These are phyloP conservation scores for Neoboletus brunneissimus DNA, from an alignment of 768 basidiomycete species.

Conservation along the genomic window DNA sequence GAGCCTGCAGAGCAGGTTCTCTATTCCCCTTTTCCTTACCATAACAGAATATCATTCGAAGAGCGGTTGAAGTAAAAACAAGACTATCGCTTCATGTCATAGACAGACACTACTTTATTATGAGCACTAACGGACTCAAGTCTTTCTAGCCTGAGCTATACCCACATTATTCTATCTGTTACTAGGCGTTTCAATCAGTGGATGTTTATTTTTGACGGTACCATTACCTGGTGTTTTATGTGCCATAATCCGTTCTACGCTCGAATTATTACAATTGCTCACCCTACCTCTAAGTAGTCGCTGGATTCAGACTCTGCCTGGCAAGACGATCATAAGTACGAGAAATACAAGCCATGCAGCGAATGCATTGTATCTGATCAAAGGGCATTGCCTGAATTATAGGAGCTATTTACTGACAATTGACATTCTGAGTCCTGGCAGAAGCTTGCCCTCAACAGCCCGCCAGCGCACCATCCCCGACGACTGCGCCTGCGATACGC, in stretches of 20 bases:
- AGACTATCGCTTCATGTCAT: constrained; percentile 16
- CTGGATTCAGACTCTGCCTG: no score
- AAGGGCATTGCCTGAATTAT: no score
- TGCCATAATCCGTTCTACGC: constrained; percentile 11
- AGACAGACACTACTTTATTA: constrained; percentile 17
- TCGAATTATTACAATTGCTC: neutral
- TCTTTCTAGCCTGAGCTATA: constrained; percentile 22
- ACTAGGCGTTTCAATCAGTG: constrained; percentile 1
- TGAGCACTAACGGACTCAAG: constrained; percentile 18
- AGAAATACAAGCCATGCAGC: no score
- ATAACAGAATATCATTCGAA: neutral
- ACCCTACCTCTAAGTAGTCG: no score
- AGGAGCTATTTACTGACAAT: no score
- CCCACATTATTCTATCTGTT: constrained; percentile 24
- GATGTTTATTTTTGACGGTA: constrained; percentile 7
- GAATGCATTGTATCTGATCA: no score
- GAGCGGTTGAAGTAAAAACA: constrained; percentile 14
- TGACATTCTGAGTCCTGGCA: no score
- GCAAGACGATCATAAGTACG: no score
- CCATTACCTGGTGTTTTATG: constrained; percentile 15
- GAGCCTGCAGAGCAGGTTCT: constrained; percentile 10
- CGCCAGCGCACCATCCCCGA: no score
- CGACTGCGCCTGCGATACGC: no score
- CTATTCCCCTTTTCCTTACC: constrained; percentile 1
- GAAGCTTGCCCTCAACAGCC: no score